Evolutionary conservation across 139 green algal genomes (phyloP).

Genomic region (Tetraselmis striata): DNA sequence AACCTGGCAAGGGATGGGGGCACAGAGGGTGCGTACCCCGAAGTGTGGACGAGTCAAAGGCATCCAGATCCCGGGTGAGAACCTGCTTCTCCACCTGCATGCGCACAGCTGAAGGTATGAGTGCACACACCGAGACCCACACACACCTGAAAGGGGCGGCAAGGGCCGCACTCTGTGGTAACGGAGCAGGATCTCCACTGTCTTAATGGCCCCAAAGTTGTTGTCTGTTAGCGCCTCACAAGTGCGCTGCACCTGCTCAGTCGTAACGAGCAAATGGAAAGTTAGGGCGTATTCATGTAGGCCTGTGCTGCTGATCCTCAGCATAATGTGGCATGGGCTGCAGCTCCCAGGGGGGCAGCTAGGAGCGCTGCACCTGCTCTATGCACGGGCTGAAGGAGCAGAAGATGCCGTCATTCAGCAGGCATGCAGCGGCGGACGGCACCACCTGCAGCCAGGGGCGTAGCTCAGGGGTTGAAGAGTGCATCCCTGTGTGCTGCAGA

Average conservation of each 20-base stretch:
- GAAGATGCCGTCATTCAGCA: constrained; percentile 69
- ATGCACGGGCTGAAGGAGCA: constrained; percentile 97
- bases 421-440: constrained; percentile 45
- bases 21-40: constrained; percentile 24
- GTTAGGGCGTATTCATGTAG: no score
- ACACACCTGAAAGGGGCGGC: constrained; percentile 8
- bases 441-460: constrained; percentile 43
- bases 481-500: no score
- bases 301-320: no score
- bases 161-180: constrained; percentile 59
- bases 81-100: neutral
- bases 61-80: neutral
- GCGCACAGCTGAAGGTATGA: neutral
- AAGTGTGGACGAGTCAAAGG: neutral
- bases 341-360: neutral
- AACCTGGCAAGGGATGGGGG: no score
- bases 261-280: no score
- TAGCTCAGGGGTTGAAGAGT: no score
- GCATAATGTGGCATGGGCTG: neutral
- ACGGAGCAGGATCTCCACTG: constrained; percentile 77
- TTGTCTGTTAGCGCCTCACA: constrained; percentile 45
- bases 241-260: constrained; percentile 70
- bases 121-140: neutral
- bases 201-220: constrained; percentile 65
- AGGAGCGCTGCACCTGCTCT: constrained; percentile 63